These are phyloP conservation scores for Colletotrichum horii DNA, from an alignment of 2,329 filamentous ascomycete species.

Conservation along the genomic window DNA sequence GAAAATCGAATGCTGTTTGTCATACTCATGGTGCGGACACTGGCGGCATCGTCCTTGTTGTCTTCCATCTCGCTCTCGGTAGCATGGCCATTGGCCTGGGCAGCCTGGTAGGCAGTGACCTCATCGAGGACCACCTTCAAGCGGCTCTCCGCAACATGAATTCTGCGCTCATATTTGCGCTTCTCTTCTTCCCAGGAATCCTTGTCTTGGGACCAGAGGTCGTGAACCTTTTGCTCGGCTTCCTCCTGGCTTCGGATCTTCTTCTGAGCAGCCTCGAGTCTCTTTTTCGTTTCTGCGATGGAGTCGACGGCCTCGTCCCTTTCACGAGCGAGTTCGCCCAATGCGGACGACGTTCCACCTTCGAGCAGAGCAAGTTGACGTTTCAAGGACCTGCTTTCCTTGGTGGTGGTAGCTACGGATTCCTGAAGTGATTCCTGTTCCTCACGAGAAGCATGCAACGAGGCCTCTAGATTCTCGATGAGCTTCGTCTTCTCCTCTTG, in stretches of 20 bases:
- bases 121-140: slow-evolving; percentile 87
- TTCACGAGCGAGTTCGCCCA: slow-evolving; percentile 84
- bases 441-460: slow-evolving; percentile 70
- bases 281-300: slow-evolving; percentile 73
- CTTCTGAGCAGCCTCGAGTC: slow-evolving; percentile 79
- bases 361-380: slow-evolving; percentile 87
- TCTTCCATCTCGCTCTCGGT: slow-evolving; percentile 67
- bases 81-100: slow-evolving; percentile 46
- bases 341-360: slow-evolving; percentile 83
- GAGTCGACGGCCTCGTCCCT: slow-evolving; percentile 82
- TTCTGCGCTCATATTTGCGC: slow-evolving; percentile 79
- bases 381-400: slow-evolving; percentile 81
- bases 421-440: slow-evolving; percentile 77
- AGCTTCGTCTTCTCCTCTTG: slow-evolving; percentile 87
- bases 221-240: slow-evolving; percentile 77
- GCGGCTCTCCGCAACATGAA: slow-evolving; percentile 89
- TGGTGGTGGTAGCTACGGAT: slow-evolving; percentile 66
- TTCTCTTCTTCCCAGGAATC: slow-evolving; percentile 85
- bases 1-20: slow-evolving; percentile 78
- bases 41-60: slow-evolving; percentile 72
- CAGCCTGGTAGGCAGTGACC: slow-evolving; percentile 72
- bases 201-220: slow-evolving; percentile 84
- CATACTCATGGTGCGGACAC: slow-evolving; percentile 76
- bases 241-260: slow-evolving; percentile 82
- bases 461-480: slow-evolving; percentile 83